phyloP scores from a whole-genome alignment of 805 yeast genomes.

The Saccharomycopsis schoenii region DNA sequence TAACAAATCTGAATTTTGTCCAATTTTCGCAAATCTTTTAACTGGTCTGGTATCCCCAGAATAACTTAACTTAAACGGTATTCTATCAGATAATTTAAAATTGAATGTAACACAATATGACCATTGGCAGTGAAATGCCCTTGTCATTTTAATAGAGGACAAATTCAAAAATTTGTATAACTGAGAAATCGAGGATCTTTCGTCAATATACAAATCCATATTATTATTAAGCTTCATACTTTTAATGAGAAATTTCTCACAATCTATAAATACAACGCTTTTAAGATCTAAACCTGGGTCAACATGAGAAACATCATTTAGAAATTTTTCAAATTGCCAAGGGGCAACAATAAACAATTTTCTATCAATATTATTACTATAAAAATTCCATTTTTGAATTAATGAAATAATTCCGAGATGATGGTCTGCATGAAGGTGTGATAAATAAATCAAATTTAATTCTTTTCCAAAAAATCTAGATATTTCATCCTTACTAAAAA shows the following conservation, averaged over 20 bases:
- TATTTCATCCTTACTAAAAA: slow-evolving; percentile 40
- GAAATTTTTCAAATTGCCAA: slow-evolving; percentile 57
- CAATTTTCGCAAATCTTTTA: slow-evolving; percentile 51
- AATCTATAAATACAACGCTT: slow-evolving; percentile 43
- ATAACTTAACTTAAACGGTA: slow-evolving; percentile 62
- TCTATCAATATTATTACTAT: slow-evolving; percentile 29
- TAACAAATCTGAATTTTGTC: slow-evolving; percentile 56
- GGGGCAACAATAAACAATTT: slow-evolving; percentile 60
- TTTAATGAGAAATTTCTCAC: slow-evolving; percentile 42
- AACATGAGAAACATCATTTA: slow-evolving; percentile 38
- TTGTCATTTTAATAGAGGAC: slow-evolving; percentile 42
- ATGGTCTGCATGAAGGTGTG: slow-evolving; percentile 96
- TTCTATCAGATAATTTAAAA: slow-evolving; percentile 28
- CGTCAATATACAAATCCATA: not conserved
- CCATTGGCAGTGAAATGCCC: slow-evolving; percentile 78
- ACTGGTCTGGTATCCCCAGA: slow-evolving; percentile 93
- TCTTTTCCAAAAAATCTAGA: slow-evolving; percentile 41
- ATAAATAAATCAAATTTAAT: slow-evolving; percentile 54
- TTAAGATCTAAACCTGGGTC: slow-evolving; percentile 22
- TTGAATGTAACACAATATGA: slow-evolving; percentile 60
- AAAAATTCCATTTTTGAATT: slow-evolving; percentile 53
- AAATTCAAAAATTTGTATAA: slow-evolving; percentile 38
- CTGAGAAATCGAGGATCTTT: slow-evolving; percentile 4
- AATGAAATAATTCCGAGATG: slow-evolving; percentile 76
- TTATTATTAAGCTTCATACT: not conserved